phyloP scores from a whole-genome alignment of 352 stramenopile species.

The Bremia lactucae region DNA sequence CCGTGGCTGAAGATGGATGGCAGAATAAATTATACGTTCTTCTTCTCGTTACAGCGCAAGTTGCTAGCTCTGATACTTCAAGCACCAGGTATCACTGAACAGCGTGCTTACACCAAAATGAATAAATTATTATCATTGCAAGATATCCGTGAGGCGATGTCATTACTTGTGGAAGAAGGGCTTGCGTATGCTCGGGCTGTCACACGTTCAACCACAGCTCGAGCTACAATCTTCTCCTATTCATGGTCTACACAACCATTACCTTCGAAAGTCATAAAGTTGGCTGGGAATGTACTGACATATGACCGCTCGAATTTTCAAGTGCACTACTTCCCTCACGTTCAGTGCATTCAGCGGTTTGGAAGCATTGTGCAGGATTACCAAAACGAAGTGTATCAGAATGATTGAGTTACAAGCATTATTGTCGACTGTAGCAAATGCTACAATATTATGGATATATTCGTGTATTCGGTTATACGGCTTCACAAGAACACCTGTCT shows the following conservation, averaged over 20 bases:
- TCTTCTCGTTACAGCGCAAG: slow-evolving; percentile 72
- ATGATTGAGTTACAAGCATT: too few relatives aligned
- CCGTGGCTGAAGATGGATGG: slow-evolving; percentile 81
- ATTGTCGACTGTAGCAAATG: too few relatives aligned
- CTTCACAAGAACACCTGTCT: too few relatives aligned
- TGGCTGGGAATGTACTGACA: slow-evolving; percentile 30
- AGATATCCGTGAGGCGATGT: slow-evolving; percentile 59
- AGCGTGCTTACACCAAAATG: slow-evolving; percentile 39
- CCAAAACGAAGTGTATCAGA: too few relatives aligned
- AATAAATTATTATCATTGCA: slow-evolving; percentile 56
- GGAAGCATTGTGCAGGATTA: slow-evolving; percentile 67
- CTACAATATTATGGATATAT: too few relatives aligned
- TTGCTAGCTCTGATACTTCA: slow-evolving; percentile 45
- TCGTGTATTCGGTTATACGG: too few relatives aligned
- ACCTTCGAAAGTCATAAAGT: slow-evolving; percentile 24
- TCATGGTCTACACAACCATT: slow-evolving; percentile 7
- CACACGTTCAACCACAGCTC: background rate
- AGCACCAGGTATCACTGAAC: slow-evolving; percentile 48
- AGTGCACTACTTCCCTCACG: slow-evolving; percentile 66
- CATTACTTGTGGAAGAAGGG: slow-evolving; percentile 57
- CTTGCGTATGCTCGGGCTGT: slow-evolving; percentile 51
- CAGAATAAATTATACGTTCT: slow-evolving; percentile 57
- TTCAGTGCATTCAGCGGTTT: slow-evolving; percentile 75
- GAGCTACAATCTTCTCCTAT: slow-evolving; percentile 23
- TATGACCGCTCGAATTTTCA: slow-evolving; percentile 38